These are phyloP conservation scores for Allomyces arbusculus DNA, from an alignment of 192 early-diverging fungal species.

Conservation along the genomic window DNA sequence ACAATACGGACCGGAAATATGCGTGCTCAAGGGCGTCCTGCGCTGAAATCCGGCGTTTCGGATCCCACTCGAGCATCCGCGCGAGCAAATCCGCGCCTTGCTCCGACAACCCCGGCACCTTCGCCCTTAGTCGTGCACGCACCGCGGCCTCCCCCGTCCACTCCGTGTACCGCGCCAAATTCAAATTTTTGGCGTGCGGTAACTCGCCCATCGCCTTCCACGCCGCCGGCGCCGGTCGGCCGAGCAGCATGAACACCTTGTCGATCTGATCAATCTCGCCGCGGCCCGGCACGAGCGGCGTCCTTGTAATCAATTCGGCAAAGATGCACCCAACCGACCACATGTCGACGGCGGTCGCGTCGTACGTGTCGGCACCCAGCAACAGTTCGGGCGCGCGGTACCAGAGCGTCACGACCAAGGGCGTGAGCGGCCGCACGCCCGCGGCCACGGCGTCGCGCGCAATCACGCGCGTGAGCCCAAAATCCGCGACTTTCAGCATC, in stretches of 20 bases:
- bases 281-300: slow-evolving; percentile 59
- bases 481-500: slow-evolving; percentile 47
- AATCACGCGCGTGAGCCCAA: slow-evolving; percentile 41
- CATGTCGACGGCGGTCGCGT: slow-evolving; percentile 49
- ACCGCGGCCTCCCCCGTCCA: background rate
- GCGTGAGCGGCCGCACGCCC: slow-evolving; percentile 20
- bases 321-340: slow-evolving; percentile 95
- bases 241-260: slow-evolving; percentile 62
- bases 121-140: slow-evolving; percentile 12
- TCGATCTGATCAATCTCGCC: slow-evolving; percentile 62
- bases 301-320: slow-evolving; percentile 70
- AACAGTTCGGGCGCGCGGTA: slow-evolving; percentile 46
- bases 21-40: slow-evolving; percentile 76
- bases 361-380: slow-evolving; percentile 34
- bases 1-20: slow-evolving; percentile 44
- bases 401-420: slow-evolving; percentile 48
- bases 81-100: slow-evolving; percentile 60
- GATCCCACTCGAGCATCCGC: slow-evolving; percentile 62
- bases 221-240: slow-evolving; percentile 54
- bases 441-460: background rate
- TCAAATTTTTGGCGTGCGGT: slow-evolving; percentile 51
- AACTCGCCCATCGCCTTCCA: slow-evolving; percentile 53
- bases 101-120: slow-evolving; percentile 33
- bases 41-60: slow-evolving; percentile 66
- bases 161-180: slow-evolving; percentile 38